These are phyloP conservation scores for Areca catechu DNA, from an alignment of 176 grass and related monocot species.

Conservation along the genomic window DNA sequence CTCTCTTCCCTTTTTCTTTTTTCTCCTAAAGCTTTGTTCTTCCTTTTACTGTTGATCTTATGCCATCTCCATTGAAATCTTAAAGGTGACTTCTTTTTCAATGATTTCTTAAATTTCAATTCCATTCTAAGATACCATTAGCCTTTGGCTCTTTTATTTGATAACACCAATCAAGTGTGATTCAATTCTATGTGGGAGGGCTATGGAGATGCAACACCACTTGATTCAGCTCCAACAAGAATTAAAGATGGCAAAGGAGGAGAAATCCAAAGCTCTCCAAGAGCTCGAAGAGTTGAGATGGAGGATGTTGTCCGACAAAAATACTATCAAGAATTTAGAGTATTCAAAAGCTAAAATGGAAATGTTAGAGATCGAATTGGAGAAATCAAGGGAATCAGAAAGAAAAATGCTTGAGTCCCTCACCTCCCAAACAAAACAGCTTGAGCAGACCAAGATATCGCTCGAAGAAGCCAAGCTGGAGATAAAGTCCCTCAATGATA, in stretches of 20 bases:
- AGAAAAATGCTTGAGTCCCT: slow-evolving; percentile 89
- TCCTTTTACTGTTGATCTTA: no score
- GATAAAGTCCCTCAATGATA: slow-evolving; percentile 34
- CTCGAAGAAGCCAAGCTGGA: slow-evolving; percentile 89
- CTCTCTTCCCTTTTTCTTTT: no score
- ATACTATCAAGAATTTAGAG: neutral
- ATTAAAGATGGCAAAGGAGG: slow-evolving; percentile 32
- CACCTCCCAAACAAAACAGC: slow-evolving; percentile 66
- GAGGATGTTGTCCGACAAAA: slow-evolving; percentile 7
- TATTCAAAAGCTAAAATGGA: neutral
- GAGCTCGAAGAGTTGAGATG: slow-evolving; percentile 39
- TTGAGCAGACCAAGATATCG: slow-evolving; percentile 89
- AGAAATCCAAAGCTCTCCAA: slow-evolving; percentile 29
- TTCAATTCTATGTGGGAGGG: no score
- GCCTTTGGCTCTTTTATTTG: no score
- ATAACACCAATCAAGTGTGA: no score
- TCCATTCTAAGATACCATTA: no score
- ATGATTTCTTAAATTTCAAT: no score
- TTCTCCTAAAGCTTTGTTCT: no score
- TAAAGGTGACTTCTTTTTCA: no score
- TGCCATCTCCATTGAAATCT: no score
- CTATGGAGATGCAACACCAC: no score
- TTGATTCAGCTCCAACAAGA: no score
- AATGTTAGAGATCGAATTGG: slow-evolving; percentile 44
- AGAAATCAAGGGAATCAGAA: slow-evolving; percentile 75